phyloP scores from a whole-genome alignment of 2,329 filamentous ascomycete genomes.

The Scedosporium aurantiacum region DNA sequence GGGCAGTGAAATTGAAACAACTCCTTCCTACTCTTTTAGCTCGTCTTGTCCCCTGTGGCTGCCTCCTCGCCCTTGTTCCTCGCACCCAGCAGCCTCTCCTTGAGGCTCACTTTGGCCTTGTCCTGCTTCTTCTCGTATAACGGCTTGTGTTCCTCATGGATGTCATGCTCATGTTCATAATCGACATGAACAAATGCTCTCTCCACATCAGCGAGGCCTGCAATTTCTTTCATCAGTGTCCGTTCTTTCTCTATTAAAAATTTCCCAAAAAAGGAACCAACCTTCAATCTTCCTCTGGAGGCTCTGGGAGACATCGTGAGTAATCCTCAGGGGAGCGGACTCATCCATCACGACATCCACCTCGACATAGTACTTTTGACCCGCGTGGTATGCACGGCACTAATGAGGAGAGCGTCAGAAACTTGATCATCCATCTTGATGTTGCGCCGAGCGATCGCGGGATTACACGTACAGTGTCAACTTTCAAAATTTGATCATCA shows the following conservation, averaged over 20 bases:
- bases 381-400: slow-evolving; percentile 50
- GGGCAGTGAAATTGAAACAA: not conserved
- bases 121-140: slow-evolving; percentile 23
- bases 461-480: slow-evolving; percentile 36
- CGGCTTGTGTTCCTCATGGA: slow-evolving; percentile 31
- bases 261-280: not conserved
- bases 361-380: slow-evolving; percentile 51
- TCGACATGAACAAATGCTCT: slow-evolving; percentile 35
- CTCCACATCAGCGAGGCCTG: slow-evolving; percentile 26
- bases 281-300: slow-evolving; percentile 49
- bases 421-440: not conserved
- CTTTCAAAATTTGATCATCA: slow-evolving; percentile 40
- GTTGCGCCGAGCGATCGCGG: no score
- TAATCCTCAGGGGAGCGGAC: slow-evolving; percentile 39
- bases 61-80: not conserved
- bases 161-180: slow-evolving; percentile 29
- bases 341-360: slow-evolving; percentile 52
- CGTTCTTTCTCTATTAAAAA: slow-evolving; percentile 18
- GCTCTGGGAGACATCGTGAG: slow-evolving; percentile 49
- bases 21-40: not conserved
- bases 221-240: not conserved
- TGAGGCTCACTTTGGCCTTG: slow-evolving; percentile 1
- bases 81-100: not conserved
- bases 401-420: slow-evolving; percentile 9
- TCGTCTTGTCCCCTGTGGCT: not conserved